Evolutionary conservation across 352 stramenopile species (phyloP).

Genomic region (Elongisporangium prolatum): DNA sequence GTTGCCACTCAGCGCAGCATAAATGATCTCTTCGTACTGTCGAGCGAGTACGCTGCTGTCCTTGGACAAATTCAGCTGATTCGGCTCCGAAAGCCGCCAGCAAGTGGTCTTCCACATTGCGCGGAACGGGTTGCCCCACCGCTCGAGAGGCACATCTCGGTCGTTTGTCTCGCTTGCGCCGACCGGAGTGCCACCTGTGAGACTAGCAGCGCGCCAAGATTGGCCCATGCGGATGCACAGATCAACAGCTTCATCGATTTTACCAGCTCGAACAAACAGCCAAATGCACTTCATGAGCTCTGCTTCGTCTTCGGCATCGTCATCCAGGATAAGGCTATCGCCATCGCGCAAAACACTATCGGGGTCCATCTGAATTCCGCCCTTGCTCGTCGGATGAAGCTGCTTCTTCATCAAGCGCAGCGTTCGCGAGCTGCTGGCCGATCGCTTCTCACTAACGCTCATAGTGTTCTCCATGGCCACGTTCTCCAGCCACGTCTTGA

Average conservation of each 20-base stretch:
- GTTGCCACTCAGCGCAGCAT: constrained; percentile 75
- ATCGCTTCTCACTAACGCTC: constrained; percentile 50
- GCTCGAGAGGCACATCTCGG: constrained; percentile 41
- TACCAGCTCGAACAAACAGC: constrained; percentile 65
- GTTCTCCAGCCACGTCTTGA: constrained; percentile 79
- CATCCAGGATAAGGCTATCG: constrained; percentile 52
- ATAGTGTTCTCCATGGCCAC: constrained; percentile 69
- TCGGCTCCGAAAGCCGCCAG: constrained; percentile 70
- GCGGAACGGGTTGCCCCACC: constrained; percentile 81
- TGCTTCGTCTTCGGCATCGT: constrained; percentile 79
- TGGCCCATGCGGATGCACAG: constrained; percentile 72
- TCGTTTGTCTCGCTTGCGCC: constrained; percentile 56
- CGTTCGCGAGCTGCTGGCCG: constrained; percentile 46
- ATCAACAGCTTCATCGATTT: constrained; percentile 59
- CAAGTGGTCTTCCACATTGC: constrained; percentile 84
- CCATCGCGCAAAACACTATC: constrained; percentile 64
- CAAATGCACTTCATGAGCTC: constrained; percentile 75
- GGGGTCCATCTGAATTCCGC: constrained; percentile 53
- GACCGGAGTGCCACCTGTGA: constrained; percentile 56
- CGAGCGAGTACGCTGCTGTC: constrained; percentile 52
- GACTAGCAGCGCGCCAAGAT: constrained; percentile 72
- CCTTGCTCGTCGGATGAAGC: constrained; percentile 8
- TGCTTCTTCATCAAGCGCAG: constrained; percentile 59
- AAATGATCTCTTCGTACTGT: constrained; percentile 78
- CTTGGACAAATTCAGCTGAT: constrained; percentile 46